phyloP scores from a whole-genome alignment of 352 stramenopile genomes.

The Peronosclerospora sorghi region DNA sequence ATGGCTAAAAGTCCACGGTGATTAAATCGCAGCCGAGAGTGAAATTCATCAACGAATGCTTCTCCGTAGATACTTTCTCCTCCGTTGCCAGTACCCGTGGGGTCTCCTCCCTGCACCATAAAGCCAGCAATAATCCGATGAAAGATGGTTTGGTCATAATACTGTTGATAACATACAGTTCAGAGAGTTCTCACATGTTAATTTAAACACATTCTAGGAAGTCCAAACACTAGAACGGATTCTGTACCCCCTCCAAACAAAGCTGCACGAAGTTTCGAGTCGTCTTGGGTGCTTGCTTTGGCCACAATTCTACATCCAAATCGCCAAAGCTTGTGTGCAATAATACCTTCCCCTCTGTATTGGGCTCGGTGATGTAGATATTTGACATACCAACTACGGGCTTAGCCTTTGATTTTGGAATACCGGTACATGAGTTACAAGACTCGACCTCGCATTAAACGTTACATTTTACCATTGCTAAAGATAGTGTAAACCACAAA shows the following conservation, averaged over 20 bases:
- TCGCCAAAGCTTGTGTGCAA: constrained; percentile 96
- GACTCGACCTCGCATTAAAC: no score
- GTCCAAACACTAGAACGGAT: neutral
- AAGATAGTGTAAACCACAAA: no score
- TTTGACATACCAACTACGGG: constrained; percentile 80
- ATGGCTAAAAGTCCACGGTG: constrained; percentile 93
- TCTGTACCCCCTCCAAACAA: constrained; percentile 64
- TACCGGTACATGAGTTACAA: no score
- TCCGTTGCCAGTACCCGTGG: constrained; percentile 74
- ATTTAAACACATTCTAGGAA: neutral
- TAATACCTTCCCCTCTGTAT: constrained; percentile 92
- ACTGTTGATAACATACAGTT: constrained; percentile 29
- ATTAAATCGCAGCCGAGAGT: constrained; percentile 92
- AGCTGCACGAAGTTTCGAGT: constrained; percentile 91
- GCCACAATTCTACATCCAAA: constrained; percentile 95
- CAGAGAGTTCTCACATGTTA: neutral
- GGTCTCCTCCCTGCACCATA: constrained; percentile 92
- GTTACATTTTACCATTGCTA: no score
- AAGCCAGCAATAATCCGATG: constrained; percentile 92
- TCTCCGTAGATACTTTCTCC: constrained; percentile 68
- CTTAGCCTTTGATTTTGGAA: no score
- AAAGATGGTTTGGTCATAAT: constrained; percentile 94
- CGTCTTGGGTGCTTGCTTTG: constrained; percentile 92
- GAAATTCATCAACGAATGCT: constrained; percentile 88
- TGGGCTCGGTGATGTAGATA: constrained; percentile 95